phyloP scores from a whole-genome alignment of 495 filamentous ascomycete genomes.

The Rhypophila decipiens region DNA sequence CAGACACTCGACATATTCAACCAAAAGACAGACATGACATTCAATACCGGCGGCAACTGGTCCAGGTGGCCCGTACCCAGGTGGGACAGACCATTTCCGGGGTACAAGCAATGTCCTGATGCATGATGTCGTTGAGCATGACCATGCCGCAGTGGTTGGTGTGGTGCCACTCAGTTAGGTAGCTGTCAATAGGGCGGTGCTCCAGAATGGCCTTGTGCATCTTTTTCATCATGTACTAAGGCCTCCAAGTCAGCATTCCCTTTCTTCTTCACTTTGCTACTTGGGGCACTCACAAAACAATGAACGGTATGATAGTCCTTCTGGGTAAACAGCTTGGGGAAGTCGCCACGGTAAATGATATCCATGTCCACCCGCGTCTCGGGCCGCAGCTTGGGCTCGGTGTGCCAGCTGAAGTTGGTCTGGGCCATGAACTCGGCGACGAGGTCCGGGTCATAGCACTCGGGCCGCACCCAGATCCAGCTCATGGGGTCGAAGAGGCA shows the following conservation, averaged over 20 bases:
- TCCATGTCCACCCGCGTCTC: not conserved
- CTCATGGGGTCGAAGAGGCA: no score
- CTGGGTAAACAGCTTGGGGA: conserved; percentile 2
- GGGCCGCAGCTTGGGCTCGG: no score
- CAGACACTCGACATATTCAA: no score
- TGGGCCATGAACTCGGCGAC: no score
- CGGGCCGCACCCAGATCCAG: no score
- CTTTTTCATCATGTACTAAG: conserved; percentile 6
- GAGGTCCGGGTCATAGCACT: no score
- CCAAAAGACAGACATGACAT: not conserved
- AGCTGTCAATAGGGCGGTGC: not conserved
- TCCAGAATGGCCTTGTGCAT: conserved; percentile 2
- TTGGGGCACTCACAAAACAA: not conserved
- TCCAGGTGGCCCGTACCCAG: not conserved
- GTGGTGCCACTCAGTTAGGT: not conserved
- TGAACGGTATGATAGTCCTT: conserved; percentile 2
- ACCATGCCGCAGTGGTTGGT: conserved; percentile 3
- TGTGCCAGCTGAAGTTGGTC: no score
- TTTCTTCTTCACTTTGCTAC: no score
- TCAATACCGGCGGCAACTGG: not conserved
- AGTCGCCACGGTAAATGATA: not conserved
- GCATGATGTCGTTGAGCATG: not conserved
- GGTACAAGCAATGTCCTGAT: not conserved
- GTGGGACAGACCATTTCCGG: not conserved
- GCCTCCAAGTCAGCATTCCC: not conserved